Evolutionary conservation across 306 rosid species (phyloP), one percentile per base, ranked within the genome.

Genomic region (Argentina anserina): DNA sequence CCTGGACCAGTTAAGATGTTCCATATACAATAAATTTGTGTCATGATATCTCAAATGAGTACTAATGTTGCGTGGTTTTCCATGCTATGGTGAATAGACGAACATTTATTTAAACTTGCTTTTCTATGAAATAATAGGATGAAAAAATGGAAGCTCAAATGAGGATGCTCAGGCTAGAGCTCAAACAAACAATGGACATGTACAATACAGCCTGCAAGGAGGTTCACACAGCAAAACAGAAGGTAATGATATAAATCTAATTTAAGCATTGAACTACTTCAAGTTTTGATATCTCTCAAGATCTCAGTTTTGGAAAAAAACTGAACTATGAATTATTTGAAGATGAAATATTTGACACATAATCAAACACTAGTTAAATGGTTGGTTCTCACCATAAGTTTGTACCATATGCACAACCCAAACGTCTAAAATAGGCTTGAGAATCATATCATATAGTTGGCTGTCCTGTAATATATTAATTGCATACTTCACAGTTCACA

Each of bases 141-240:
- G 97, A 89, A 15, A 94, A 89, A 10, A 75, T 85, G 72, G 98
- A 91, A 80, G 88, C 90, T 20, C 96, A 94, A 84, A 89, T 91
- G 98, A 84, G 87, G 76, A 82, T 92, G 82, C 80, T 94, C 60
- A 86, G 82, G 81, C 78, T 87, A 66, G 98, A 94, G 84, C 89
- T 94, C 60, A 86, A 88, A 84, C 94, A 89, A 70, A 91, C 96
- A 25, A 91, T 91, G 92, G 97, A 91, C 42, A 76, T 94, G 97
- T 94, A 91, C 70, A 89, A 86, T 55, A 60, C 97, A 13, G 98
- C 96, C 43, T 94, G 97, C 88, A 86, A 80, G 84, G 96, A 89
- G 82, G 97, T 90, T 34, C 74, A 85, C 43, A 69, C 80, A 7
- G 96, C 96, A 20, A 81, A 86, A 76, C 87, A 86, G 43, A 88